A percentile compares a stretch with the other conserved stretches of the same genome.
Conservation (phyloP, 1,284 basidiomycete genomes). For the Boletus smithii region DNA sequence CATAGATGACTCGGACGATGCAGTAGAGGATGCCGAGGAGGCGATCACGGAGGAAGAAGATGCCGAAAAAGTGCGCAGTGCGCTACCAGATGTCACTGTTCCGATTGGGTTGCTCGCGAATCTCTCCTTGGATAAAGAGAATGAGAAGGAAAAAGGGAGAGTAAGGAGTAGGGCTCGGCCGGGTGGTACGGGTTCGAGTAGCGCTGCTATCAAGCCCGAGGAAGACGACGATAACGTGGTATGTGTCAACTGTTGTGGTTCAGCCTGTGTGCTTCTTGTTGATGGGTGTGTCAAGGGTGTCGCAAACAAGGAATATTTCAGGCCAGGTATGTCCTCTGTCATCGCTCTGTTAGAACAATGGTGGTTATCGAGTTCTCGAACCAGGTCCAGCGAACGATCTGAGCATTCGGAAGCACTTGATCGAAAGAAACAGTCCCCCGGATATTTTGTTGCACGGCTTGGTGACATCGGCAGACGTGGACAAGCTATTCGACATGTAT, state of each 20-base stretch:
- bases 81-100: slow-evolving; percentile 63
- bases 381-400: slow-evolving; percentile 69
- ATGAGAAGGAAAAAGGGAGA: slow-evolving; percentile 38
- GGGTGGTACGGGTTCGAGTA: slow-evolving; percentile 11
- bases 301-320: slow-evolving; percentile 79
- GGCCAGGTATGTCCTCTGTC: slow-evolving; percentile 51
- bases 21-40: slow-evolving; percentile 30
- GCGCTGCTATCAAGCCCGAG: slow-evolving; percentile 23
- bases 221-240: slow-evolving; percentile 65
- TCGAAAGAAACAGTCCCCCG: slow-evolving; percentile 76
- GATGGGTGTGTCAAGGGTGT: slow-evolving; percentile 42
- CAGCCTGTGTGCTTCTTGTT: slow-evolving; percentile 26
- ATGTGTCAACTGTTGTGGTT: slow-evolving; percentile 27
- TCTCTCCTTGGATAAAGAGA: slow-evolving; percentile 56
- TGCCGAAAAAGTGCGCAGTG: slow-evolving; percentile 43
- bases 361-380: neutral
- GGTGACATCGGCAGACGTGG: slow-evolving; percentile 76
- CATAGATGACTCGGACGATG: slow-evolving; percentile 16
- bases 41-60: slow-evolving; percentile 32
- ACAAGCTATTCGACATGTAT: slow-evolving; percentile 80
- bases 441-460: slow-evolving; percentile 81
- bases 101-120: slow-evolving; percentile 73
- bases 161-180: slow-evolving; percentile 32
- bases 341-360: neutral
- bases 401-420: slow-evolving; percentile 64